Base-by-base conservation (phyloP, 2,329 filamentous ascomycete genomes). In the Orbilia ellipsospora region DNA sequence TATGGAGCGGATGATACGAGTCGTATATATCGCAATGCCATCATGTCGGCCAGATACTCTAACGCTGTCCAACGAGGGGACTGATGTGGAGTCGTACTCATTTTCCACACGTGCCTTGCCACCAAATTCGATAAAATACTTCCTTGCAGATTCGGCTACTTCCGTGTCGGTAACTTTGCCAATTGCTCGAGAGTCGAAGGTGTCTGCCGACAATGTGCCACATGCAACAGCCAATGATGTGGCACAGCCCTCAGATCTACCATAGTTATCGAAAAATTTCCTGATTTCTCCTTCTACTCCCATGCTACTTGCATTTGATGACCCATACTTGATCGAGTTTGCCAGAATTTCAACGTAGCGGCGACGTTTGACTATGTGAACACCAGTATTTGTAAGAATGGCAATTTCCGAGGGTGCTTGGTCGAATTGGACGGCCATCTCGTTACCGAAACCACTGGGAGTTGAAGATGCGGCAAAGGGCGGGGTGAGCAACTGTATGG, bases 401-500 rank as follows among this genome's bases (percentile, higher is more conserved):
- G 94, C 95, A 77, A 98, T 89, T 81, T 99, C 94, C 60, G 90
- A 89, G 0, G 91, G 87, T 0, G 89, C 85, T 73, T 92, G 87
- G 80, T 99, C 95, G 79, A 95, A 99, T 79, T 99, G 96, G n/a
- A 96, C 91, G 0, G 95, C 93, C 67, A 98, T 85, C 83, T 99
- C 95, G 79, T 99, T 99, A 10, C 94, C 94, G 80, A 97, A 98
- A 0, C 94, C 94, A 20, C 89, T 81, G 0, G 92, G 91, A 26
- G 88, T 87, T 10, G 83, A 84, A 0, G 89, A 86, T 8, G 91
- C 91, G 15, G 89, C 87, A 79, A 93, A 94, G 0, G 91, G 88
- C 57, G 87, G 87, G 0, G 90, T 92, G 28, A 93, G 88, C 12
- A 93, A 83, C 1, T 93, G 93, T 68, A 97, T 88, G 78, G 92